Conservation (phyloP, 78 protist species). For the slime mould (Dictyostelium discoideum) region DNA sequence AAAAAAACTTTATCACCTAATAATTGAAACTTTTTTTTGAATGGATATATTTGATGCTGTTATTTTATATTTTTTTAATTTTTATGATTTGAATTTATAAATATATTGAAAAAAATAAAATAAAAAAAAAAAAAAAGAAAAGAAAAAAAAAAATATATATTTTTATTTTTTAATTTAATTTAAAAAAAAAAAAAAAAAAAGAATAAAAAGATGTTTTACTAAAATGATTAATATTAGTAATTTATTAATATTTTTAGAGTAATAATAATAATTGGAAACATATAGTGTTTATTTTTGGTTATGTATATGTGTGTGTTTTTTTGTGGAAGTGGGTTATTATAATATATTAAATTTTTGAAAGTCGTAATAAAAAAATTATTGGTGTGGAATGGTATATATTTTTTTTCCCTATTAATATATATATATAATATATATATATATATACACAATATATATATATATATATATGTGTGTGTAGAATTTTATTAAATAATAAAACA, state of each 20-base stretch:
- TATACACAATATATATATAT: no score
- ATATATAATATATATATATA: no score
- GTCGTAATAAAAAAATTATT: not conserved
- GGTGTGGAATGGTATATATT: not conserved
- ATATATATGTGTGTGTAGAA: no score
- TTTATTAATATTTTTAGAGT: not conserved
- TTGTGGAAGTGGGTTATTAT: not conserved
- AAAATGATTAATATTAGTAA: not conserved
- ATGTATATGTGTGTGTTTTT: not conserved
- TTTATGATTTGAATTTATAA: not conserved
- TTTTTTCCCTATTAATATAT: no score
- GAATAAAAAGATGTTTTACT: not conserved
- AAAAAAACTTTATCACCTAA: not conserved
- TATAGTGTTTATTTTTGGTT: not conserved
- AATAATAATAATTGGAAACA: not conserved
- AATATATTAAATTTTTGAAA: not conserved
- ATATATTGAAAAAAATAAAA: not conserved
- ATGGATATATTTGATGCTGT: not conserved
- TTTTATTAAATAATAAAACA: no score
- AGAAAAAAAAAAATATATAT: no score
- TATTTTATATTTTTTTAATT: no score
- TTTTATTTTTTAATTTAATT: no score
- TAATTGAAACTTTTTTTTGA: not conserved
- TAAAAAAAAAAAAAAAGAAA: no score
- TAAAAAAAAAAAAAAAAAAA: no score